These are phyloP conservation scores for Boletus smithii DNA, from an alignment of 1,284 basidiomycete species.

Conservation along the genomic window DNA sequence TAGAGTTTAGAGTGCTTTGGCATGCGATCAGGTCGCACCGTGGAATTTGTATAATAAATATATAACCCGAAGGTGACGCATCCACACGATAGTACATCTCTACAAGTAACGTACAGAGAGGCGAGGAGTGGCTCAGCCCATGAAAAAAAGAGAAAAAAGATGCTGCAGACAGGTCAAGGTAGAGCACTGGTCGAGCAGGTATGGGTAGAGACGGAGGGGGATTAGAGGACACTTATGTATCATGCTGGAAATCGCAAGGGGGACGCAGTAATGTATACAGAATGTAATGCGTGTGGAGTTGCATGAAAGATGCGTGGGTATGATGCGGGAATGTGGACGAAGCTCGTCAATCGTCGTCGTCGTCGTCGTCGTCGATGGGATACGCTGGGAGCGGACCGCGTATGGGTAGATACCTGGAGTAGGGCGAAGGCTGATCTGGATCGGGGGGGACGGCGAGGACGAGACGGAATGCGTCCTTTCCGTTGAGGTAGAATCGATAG, in stretches of 20 bases:
- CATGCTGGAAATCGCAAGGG: constrained; percentile 2
- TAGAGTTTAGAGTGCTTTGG: constrained; percentile 9
- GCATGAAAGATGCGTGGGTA: constrained; percentile 13
- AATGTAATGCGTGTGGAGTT: constrained; percentile 4
- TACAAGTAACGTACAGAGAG: constrained; percentile 19
- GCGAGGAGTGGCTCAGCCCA: background rate
- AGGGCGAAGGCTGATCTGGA: constrained; percentile 20
- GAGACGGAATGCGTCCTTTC: constrained; percentile 80
- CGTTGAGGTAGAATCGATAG: constrained; percentile 94
- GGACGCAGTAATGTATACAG: constrained; percentile 13
- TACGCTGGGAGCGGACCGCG: constrained; percentile 28
- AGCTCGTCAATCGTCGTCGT: constrained; percentile 40
- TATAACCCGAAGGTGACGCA: background rate
- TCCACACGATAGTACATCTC: background rate
- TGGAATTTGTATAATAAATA: background rate
- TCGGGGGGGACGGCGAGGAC: constrained; percentile 55
- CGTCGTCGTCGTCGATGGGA: constrained; percentile 45
- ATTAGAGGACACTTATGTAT: constrained; percentile 21
- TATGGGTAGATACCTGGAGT: constrained; percentile 12
- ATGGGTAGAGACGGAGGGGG: background rate
- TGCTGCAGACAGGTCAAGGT: background rate
- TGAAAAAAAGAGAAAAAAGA: background rate
- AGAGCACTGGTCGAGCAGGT: constrained; percentile 5
- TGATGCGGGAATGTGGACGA: constrained; percentile 12
- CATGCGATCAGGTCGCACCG: no score